Evolutionary conservation across 495 filamentous ascomycete genomes (phyloP).

Genomic region (Neurospora discreta): DNA sequence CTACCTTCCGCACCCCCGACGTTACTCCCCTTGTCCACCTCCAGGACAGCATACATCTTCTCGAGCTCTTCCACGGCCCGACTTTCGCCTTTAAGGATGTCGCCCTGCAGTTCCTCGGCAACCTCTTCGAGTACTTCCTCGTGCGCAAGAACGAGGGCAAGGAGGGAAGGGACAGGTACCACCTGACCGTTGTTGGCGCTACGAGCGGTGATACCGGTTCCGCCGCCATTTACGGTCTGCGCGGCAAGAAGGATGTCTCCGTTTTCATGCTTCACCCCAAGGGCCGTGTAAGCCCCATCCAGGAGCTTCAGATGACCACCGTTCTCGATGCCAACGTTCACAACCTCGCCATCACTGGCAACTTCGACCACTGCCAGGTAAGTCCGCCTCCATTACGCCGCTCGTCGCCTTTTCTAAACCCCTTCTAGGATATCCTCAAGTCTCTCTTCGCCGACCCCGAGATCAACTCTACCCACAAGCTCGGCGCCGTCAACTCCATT

Average conservation of each 20-base stretch:
- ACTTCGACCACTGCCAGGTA: constrained; percentile 91
- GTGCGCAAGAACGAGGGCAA: constrained; percentile 70
- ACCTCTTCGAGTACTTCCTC: constrained; percentile 94
- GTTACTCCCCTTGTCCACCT: constrained; percentile 64
- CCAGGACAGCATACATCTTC: constrained; percentile 61
- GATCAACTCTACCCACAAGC: constrained; percentile 59
- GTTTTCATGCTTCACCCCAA: constrained; percentile 84
- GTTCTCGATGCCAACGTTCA: constrained; percentile 79
- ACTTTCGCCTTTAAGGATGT: constrained; percentile 94
- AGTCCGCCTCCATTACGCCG: not conserved
- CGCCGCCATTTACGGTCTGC: constrained; percentile 90
- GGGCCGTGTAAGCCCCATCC: constrained; percentile 72
- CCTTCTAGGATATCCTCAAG: constrained; percentile 72
- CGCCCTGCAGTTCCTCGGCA: constrained; percentile 83
- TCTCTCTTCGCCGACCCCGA: constrained; percentile 73
- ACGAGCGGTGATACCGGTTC: constrained; percentile 92
- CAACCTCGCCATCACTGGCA: constrained; percentile 73
- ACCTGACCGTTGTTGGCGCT: constrained; percentile 82
- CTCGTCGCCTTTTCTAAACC: not conserved
- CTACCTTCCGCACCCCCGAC: constrained; percentile 69
- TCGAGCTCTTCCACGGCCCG: constrained; percentile 96
- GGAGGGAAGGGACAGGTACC: constrained; percentile 59
- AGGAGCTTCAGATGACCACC: constrained; percentile 94
- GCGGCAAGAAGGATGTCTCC: constrained; percentile 93
- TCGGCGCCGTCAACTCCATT: constrained; percentile 83